These are phyloP conservation scores for Zasmidium angulare DNA, from an alignment of 2,329 filamentous ascomycete species.

Conservation along the genomic window DNA sequence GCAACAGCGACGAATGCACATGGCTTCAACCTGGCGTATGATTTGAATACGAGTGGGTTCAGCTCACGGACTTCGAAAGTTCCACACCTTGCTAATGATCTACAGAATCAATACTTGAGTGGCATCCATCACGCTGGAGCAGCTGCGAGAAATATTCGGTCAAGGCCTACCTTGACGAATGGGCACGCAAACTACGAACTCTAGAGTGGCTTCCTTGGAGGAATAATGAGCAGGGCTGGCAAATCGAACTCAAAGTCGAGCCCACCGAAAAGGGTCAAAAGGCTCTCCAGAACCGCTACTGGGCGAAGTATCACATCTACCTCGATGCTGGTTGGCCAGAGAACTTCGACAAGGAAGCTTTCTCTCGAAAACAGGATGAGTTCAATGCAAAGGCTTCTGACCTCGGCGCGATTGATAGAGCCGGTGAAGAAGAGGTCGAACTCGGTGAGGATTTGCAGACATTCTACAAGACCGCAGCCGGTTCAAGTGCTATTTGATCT, in stretches of 20 bases:
- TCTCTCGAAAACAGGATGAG: background rate
- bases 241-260: background rate
- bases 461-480: constrained; percentile 1
- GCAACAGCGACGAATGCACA: constrained; percentile 3
- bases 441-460: background rate
- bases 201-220: constrained; percentile 6
- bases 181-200: constrained; percentile 3
- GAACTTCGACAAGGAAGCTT: background rate
- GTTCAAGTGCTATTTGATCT: background rate
- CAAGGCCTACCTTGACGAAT: constrained; percentile 1
- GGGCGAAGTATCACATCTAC: background rate
- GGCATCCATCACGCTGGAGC: constrained; percentile 6
- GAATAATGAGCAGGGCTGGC: constrained; percentile 6
- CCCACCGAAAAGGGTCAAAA: background rate
- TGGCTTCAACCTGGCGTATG: constrained; percentile 14
- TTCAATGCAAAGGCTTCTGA: background rate
- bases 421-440: background rate
- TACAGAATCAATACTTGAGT: constrained; percentile 4
- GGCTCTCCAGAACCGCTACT: background rate
- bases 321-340: background rate
- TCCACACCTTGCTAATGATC: background rate
- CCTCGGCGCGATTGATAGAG: background rate
- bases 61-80: background rate
- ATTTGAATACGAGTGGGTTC: constrained; percentile 9
- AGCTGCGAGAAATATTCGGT: constrained; percentile 1